Evolutionary conservation across 768 basidiomycete genomes (phyloP), one percentile per base, ranked within the genome.

Genomic region (Hericium coralloides): DNA sequence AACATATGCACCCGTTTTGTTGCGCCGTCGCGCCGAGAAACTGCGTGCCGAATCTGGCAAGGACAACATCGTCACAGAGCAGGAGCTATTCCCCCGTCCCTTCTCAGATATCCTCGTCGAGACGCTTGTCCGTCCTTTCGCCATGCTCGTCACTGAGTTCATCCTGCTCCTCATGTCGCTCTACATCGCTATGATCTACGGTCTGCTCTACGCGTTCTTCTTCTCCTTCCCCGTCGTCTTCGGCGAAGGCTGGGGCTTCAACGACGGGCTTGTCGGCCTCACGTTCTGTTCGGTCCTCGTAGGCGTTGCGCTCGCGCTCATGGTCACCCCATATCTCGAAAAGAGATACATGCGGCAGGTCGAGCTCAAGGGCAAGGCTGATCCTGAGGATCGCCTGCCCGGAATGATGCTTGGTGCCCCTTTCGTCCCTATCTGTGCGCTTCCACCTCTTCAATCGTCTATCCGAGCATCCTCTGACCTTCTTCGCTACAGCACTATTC

Each of bases 1-100:
- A 66, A 79, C 79, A 1, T 79, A 72, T 62, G 74, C 74, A 0
- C 78, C 79, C 0, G 62, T 68, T 3, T 65, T 80, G 9, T 69
- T 80, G 14, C 69, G 69, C 18, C 60, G 66, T 37, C 70, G 74
- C 23, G 78, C 76, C 12, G 61, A 61, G 17, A 66, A 61, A n/a
- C 61, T 79, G 12, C 73, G 75, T 49, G 64, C 68, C 55, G 65
- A 74, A 59, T 69, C 68, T 12, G 70, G 68, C 23, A 66, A 71
- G 39, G 60, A 61, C 12, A 70, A 71, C 57, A 72, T 69, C 56
- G 68, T 70, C 48, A 73, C 75, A 8, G 75, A 77, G 60, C 74
- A 75, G 55, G 77, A 78, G 61, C 60, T 71, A 47, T 68, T 71
- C 63, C 70, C 67, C 50, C 62, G 67, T 39, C 67, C 72, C 3